These are phyloP conservation scores for Gaeumannomyces sp. DNA, from an alignment of 2,329 filamentous ascomycete species.

Conservation along the genomic window DNA sequence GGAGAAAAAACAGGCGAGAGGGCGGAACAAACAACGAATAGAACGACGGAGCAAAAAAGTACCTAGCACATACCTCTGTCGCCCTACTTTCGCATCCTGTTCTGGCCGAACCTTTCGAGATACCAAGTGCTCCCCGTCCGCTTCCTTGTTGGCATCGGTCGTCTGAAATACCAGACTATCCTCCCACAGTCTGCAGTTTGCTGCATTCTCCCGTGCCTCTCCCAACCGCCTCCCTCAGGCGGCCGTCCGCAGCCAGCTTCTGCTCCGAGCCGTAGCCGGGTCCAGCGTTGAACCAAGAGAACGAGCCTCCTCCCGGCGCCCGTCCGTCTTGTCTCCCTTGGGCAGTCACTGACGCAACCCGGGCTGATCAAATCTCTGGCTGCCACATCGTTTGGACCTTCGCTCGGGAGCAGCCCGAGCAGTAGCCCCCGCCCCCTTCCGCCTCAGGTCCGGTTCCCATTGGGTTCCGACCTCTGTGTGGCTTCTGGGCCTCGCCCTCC, in stretches of 20 bases:
- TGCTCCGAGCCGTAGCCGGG: background rate
- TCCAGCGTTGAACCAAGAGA: background rate
- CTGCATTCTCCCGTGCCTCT: background rate
- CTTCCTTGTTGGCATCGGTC: too few species aligned
- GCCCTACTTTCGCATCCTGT: background rate
- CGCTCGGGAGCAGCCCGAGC: background rate
- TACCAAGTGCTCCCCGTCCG: background rate
- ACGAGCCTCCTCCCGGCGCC: background rate
- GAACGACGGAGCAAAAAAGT: background rate
- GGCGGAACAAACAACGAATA: too few species aligned
- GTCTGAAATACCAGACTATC: too few species aligned
- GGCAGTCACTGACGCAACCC: background rate
- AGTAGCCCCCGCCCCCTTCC: background rate
- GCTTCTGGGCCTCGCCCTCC: background rate
- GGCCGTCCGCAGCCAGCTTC: background rate
- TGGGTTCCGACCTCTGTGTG: background rate
- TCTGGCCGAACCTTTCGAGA: background rate
- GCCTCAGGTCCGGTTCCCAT: background rate
- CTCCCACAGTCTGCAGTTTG: background rate
- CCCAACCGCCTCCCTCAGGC: background rate
- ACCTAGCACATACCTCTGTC: background rate
- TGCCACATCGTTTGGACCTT: constrained; percentile 4
- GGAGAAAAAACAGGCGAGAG: constrained; percentile 2
- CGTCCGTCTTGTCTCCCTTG: background rate
- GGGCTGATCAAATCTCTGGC: background rate